Conservation (phyloP, 2,329 filamentous ascomycete genomes). For the Colletotrichum magnum region DNA sequence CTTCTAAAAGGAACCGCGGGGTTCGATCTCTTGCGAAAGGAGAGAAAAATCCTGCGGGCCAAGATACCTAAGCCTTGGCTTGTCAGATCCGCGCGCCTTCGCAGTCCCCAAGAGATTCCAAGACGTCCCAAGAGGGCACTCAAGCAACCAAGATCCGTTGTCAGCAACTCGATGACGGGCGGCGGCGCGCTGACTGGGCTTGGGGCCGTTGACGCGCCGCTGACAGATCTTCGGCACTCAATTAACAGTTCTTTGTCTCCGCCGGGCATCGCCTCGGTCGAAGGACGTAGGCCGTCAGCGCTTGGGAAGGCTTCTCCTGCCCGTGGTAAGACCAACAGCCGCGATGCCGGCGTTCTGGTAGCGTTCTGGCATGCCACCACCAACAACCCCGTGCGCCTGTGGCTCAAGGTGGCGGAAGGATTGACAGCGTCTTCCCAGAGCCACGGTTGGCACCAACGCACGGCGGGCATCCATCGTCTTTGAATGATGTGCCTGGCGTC, state of each 20-base stretch:
- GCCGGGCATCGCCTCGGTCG: conserved; percentile 1
- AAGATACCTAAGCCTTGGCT: conserved; percentile 33
- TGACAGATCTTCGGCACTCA: conserved; percentile 5
- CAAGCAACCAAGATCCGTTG: conserved; percentile 24
- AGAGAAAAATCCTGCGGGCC: neutral
- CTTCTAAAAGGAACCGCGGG: neutral
- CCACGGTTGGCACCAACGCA: neutral
- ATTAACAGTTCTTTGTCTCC: neutral
- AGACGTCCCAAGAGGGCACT: too few species aligned
- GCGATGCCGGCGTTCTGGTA: conserved; percentile 10
- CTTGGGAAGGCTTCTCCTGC: neutral
- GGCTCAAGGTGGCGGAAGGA: conserved; percentile 10
- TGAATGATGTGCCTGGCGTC: too few species aligned
- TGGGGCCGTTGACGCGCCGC: conserved; percentile 3
- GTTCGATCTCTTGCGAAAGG: too few species aligned
- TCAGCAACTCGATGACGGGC: conserved; percentile 27
- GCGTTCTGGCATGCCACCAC: neutral
- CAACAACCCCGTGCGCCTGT: neutral
- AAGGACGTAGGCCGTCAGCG: conserved; percentile 2
- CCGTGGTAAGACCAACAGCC: neutral
- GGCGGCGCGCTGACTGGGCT: neutral
- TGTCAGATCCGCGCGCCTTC: conserved; percentile 34
- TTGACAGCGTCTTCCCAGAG: conserved; percentile 8
- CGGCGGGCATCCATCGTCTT: neutral
- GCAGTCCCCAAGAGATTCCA: conserved; percentile 10